Base-by-base conservation (phyloP, 805 yeast species). In the Candida awuae region DNA sequence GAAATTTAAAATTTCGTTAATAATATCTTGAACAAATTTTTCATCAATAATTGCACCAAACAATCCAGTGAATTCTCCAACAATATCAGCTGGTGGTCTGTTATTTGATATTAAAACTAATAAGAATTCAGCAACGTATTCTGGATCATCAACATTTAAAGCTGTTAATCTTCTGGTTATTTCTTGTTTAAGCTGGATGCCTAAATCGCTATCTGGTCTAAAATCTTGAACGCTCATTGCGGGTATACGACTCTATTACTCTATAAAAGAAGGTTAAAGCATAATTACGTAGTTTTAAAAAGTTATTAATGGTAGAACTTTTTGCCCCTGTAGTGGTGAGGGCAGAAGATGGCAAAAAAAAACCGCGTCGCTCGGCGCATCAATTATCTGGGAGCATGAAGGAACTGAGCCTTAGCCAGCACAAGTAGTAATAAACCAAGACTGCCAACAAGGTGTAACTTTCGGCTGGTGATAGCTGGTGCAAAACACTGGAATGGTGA, bases 71-170 rank as follows among this genome's bases (percentile, higher is more conserved):
- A 84, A 67, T 52, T 83, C 92, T 15, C 60, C 61, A 15, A 71
- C 68, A 26, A 82, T 78, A 38, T 77, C 82, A 14, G 65, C 68
- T 10, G 80, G 71, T 6, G 75, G 62, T 51, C 80, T 76, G 49
- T 80, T 77, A 48, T 80, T 80, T 12, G 80, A 77, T 44, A 83
- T 79, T 56, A 83, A 64, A 32, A 81, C 70, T n/a, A 77, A 70
- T 41, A 83, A 75, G 52, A 73, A 83, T 57, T 83, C 92, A 12
- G 92, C 84, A 30, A 80, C 77, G 49, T 78, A 80, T 32, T 62
- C 66, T 19, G 71, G 67, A 50, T 75, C 80, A 39, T 73, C 79
- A 9, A 60, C 61, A 42, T 66, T 67, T 19, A 70, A 44, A 32
- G 62, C 60, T 15, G 52, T 52, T 23, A 71, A 56, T 50, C 64